phyloP scores from a whole-genome alignment of 2,329 filamentous ascomycete species.

The Ophiocordyceps camponoti-leonardi region DNA sequence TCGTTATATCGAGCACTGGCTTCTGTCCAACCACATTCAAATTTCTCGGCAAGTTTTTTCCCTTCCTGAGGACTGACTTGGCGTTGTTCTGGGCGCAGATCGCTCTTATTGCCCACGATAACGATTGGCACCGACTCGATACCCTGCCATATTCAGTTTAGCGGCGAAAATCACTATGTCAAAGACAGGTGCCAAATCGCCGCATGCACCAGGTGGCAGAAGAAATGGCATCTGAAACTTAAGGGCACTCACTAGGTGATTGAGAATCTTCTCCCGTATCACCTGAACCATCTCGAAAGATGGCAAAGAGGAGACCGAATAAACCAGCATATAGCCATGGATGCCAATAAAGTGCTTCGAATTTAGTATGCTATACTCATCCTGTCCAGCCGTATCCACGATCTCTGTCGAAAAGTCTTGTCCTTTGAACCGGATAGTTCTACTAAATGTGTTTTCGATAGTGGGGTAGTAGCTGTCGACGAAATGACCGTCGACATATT shows the following conservation, averaged over 20 bases:
- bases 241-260: conserved; percentile 60
- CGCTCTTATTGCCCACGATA: conserved; percentile 93
- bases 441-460: conserved; percentile 97
- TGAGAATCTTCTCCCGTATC: conserved; percentile 92
- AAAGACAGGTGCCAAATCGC: no score
- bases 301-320: conserved; percentile 85
- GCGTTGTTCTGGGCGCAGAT: conserved; percentile 80
- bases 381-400: conserved; percentile 95
- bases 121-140: conserved; percentile 85
- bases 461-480: conserved; percentile 98
- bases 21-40: conserved; percentile 88
- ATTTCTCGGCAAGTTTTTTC: conserved; percentile 66
- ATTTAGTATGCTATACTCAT: conserved; percentile 97
- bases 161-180: background rate
- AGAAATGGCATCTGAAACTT: conserved; percentile 2
- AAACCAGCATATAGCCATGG: conserved; percentile 96
- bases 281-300: conserved; percentile 97
- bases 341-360: conserved; percentile 99
- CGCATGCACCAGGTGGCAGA: no score
- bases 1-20: conserved; percentile 87
- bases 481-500: conserved; percentile 94
- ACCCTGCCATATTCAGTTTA: conserved; percentile 35
- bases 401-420: conserved; percentile 95
- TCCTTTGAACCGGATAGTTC: conserved; percentile 80
- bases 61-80: conserved; percentile 80